phyloP scores from a whole-genome alignment of 768 basidiomycete species.

The Imleria badia region DNA sequence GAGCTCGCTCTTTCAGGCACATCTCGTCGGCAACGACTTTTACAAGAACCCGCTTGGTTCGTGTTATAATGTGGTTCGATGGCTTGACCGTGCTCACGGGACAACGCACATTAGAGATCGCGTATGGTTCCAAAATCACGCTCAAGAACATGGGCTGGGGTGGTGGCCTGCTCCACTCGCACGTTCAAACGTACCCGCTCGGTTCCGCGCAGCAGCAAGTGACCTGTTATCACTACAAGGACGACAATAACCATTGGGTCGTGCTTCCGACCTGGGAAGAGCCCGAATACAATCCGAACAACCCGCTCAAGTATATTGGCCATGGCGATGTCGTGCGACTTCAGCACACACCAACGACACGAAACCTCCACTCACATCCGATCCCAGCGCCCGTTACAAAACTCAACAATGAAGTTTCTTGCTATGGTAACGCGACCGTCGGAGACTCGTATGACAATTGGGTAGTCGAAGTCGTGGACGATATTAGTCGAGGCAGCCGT shows the following conservation, averaged over 20 bases:
- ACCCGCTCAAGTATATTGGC: slow-evolving; percentile 63
- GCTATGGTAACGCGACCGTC: slow-evolving; percentile 87
- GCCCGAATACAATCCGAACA: slow-evolving; percentile 61
- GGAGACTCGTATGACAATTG: slow-evolving; percentile 92
- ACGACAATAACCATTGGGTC: slow-evolving; percentile 92
- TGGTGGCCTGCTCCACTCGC: slow-evolving; percentile 94
- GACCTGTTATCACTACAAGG: slow-evolving; percentile 99
- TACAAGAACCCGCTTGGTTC: slow-evolving; percentile 82
- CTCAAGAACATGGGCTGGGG: slow-evolving; percentile 98
- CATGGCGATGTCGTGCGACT: slow-evolving; percentile 82
- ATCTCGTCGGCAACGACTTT: slow-evolving; percentile 93
- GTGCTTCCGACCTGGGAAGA: slow-evolving; percentile 83
- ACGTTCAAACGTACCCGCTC: slow-evolving; percentile 90
- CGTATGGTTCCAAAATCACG: slow-evolving; percentile 86
- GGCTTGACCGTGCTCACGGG: not conserved
- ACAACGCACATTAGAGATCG: slow-evolving; percentile 57
- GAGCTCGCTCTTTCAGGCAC: slow-evolving; percentile 98
- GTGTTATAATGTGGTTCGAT: slow-evolving; percentile 15
- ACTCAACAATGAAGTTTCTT: slow-evolving; percentile 86
- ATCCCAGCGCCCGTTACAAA: slow-evolving; percentile 89
- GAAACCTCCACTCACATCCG: slow-evolving; percentile 91
- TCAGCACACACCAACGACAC: slow-evolving; percentile 75
- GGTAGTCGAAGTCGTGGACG: slow-evolving; percentile 92
- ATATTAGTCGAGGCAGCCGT: slow-evolving; percentile 64
- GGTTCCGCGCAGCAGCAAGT: slow-evolving; percentile 95